Percentiles rank a stretch among this genome's conserved stretches.
Evolutionary conservation across 2,329 filamentous ascomycete genomes (phyloP).

Genomic region (Talaromyces pinophilus): DNA sequence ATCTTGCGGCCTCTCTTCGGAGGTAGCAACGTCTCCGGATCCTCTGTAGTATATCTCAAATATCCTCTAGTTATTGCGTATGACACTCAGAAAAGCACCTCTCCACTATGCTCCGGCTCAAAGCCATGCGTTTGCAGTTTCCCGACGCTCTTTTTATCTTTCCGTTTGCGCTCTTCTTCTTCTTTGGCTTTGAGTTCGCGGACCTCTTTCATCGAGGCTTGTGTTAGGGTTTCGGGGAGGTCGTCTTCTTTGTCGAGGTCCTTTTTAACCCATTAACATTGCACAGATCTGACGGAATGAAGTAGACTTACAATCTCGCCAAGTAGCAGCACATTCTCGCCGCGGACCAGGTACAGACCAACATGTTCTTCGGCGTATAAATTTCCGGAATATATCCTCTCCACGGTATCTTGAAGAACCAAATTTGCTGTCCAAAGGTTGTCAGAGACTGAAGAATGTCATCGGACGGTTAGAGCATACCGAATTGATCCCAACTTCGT

Average conservation of each 20-base stretch:
- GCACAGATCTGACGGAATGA: background rate
- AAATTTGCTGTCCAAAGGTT: constrained; percentile 70
- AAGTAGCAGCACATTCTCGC: constrained; percentile 93
- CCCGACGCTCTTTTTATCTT: constrained; percentile 70
- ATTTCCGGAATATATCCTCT: constrained; percentile 75
- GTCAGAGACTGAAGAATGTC: background rate
- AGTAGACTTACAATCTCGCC: constrained; percentile 71
- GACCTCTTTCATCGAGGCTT: constrained; percentile 68
- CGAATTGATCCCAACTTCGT: constrained; percentile 96
- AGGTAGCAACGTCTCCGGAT: background rate
- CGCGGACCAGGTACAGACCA: constrained; percentile 87
- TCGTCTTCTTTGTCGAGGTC: constrained; percentile 96
- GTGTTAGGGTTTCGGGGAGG: constrained; percentile 67
- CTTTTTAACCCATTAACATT: constrained; percentile 33
- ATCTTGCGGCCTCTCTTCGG: constrained; percentile 5
- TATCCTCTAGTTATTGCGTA: background rate
- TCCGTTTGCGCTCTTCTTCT: constrained; percentile 66
- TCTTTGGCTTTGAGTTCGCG: constrained; percentile 72
- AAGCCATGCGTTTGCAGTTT: constrained; percentile 79
- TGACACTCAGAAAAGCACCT: constrained; percentile 63
- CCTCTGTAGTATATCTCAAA: background rate
- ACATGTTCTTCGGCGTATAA: constrained; percentile 82
- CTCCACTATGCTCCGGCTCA: constrained; percentile 79
- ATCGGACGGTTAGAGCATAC: constrained; percentile 53
- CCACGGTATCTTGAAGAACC: constrained; percentile 87